A percentile compares a stretch with the other conserved stretches of the same genome.
Conservation (phyloP, 345 rosid species). For the Rhodamnia rubescens region DNA sequence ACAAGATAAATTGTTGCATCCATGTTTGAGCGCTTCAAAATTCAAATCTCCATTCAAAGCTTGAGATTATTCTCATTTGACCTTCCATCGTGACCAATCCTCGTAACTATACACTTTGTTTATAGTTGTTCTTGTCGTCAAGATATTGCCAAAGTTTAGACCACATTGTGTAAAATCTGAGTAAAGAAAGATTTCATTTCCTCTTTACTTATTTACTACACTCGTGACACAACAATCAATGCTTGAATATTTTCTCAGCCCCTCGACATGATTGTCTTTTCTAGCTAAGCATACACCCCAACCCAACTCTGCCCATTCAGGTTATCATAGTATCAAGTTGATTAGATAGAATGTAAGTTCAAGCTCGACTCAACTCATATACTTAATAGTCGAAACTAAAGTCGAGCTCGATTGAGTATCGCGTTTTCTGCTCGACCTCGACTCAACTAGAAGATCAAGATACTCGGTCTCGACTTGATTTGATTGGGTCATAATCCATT, state of each 20-base stretch:
- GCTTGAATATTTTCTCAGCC: neutral
- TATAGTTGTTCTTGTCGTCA: neutral
- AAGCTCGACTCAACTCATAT: neutral
- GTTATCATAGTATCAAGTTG: neutral
- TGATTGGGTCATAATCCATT: neutral
- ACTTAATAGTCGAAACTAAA: neutral
- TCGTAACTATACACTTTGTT: neutral
- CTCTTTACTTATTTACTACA: neutral
- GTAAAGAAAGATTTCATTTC: neutral
- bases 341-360: neutral
- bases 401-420: accelerated
- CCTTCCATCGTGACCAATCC: neutral
- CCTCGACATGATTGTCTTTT: neutral
- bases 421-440: accelerated
- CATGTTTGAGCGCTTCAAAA: neutral
- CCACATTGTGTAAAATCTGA: neutral
- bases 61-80: neutral
- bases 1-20: neutral
- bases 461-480: neutral
- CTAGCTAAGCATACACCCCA: neutral
- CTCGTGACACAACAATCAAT: neutral
- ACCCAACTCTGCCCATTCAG: neutral
- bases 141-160: neutral
- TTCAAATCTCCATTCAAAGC: neutral
- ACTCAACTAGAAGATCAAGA: neutral